Evolutionary conservation across 257 asterid species (phyloP), one percentile per base, ranked within the genome.

Genomic region (Echites panduratus): DNA sequence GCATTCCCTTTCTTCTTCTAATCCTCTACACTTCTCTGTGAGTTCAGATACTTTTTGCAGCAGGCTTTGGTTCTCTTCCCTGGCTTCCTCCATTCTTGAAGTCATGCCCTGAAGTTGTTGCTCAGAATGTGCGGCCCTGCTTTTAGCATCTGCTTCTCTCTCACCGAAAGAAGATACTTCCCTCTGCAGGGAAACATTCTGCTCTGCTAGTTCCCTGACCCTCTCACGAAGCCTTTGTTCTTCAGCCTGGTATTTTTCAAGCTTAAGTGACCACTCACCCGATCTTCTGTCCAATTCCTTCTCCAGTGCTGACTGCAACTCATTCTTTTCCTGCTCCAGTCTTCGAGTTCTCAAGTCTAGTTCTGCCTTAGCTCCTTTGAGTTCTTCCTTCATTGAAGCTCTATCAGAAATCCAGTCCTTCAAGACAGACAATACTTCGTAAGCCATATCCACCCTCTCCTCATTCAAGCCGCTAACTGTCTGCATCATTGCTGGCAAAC

Each of bases 141-240:
- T 81, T 75, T 77, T 84, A 68, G 77, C 77, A 47, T 85, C 87
- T 44, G 79, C 74, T 74, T 90, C 98, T 79, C 76, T 87, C 79
- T 92, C 99, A 54, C 83, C 76, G 56, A 83, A 85, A 52, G 96
- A 85, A 68, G 88, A 88, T 75, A 90, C 87, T 82, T 95, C 98
- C 79, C 90, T 85, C 83, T 95, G 98, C 70, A 95, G 96, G 73
- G 80, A 79, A 66, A 95, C 99, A 78, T 95, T 95, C 82, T 89
- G 99, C 81, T 95, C 99, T 56, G 98, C 99, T 40, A 95, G 87
- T 77, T 95, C 96, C 75, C 96, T 83, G 66, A 90, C 91, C 87
- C 98, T 88, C 78, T 95, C 99, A 53, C 98, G 87, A 78, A 95
- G 98, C 84, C 96, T 85, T 49, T 89, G 94, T 77, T 95, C 99